Conservation (phyloP, 768 basidiomycete species). For the Tremella fuciformis region DNA sequence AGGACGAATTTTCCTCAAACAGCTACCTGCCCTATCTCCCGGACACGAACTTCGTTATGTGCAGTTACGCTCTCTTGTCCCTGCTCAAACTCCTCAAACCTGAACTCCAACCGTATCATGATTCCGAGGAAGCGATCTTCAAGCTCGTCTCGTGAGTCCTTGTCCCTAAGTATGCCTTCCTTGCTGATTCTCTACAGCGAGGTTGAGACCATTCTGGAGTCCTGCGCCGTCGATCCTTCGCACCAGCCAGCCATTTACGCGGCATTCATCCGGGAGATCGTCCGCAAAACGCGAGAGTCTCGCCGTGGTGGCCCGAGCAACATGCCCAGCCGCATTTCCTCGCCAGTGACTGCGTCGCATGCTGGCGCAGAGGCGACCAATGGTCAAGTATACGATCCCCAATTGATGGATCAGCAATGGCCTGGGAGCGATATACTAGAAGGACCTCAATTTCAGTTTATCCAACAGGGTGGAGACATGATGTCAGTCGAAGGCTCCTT, state of each 20-base stretch:
- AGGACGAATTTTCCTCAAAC: conserved; percentile 72
- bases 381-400: conserved; percentile 31
- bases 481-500: conserved; percentile 29
- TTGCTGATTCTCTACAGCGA: conserved; percentile 70
- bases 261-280: conserved; percentile 71
- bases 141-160: conserved; percentile 37
- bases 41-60: conserved; percentile 86
- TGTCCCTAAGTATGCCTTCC: conserved; percentile 72
- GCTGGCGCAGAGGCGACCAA: background rate
- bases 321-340: background rate
- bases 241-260: conserved; percentile 92
- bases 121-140: conserved; percentile 43
- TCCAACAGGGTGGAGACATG: conserved; percentile 48
- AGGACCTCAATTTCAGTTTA: conserved; percentile 38
- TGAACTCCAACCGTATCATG: conserved; percentile 45
- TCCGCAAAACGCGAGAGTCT: conserved; percentile 39
- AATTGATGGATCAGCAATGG: conserved; percentile 28
- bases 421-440: conserved; percentile 25
- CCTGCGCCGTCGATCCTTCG: conserved; percentile 68
- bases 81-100: conserved; percentile 71
- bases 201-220: conserved; percentile 75
- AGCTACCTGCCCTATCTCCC: conserved; percentile 79
- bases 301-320: conserved; percentile 12
- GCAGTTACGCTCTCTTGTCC: conserved; percentile 76
- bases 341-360: background rate